Evolutionary conservation across 2,329 filamentous ascomycete species (phyloP).

Genomic region (Bisporella sp.): DNA sequence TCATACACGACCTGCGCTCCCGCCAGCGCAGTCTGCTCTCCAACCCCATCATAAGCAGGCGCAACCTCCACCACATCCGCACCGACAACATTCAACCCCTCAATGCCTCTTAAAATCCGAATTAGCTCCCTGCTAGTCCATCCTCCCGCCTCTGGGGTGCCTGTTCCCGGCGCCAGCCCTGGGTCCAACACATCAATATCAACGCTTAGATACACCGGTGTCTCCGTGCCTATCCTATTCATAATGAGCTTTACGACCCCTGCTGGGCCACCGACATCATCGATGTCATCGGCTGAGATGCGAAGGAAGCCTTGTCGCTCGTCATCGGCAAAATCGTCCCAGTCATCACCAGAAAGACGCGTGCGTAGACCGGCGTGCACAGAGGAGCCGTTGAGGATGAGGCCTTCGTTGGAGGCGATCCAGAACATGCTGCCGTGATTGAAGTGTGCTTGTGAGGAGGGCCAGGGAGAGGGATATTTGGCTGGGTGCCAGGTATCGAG

Average conservation of each 20-base stretch:
- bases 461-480: conserved; percentile 75
- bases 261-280: conserved; percentile 61
- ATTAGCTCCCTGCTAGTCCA: conserved; percentile 90
- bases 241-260: conserved; percentile 69
- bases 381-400: conserved; percentile 66
- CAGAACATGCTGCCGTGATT: conserved; percentile 92
- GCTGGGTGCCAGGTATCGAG: conserved; percentile 33
- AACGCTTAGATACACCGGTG: conserved; percentile 73
- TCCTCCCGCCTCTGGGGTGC: conserved; percentile 83
- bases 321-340: conserved; percentile 65
- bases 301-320: conserved; percentile 70
- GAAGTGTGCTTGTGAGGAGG: conserved; percentile 63
- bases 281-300: conserved; percentile 79
- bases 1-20: conserved; percentile 82
- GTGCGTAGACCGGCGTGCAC: conserved; percentile 83
- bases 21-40: conserved; percentile 75
- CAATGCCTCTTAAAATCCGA: conserved; percentile 72
- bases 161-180: conserved; percentile 64
- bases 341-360: conserved; percentile 59
- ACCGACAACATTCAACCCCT: conserved; percentile 77
- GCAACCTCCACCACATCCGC: conserved; percentile 88
- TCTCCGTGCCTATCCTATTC: conserved; percentile 61
- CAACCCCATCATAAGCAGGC: conserved; percentile 74
- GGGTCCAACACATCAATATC: conserved; percentile 81
- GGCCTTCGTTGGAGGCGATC: conserved; percentile 73